Evolutionary conservation across 352 stramenopile species (phyloP).

Genomic region (Thraustochytrium sp.): DNA sequence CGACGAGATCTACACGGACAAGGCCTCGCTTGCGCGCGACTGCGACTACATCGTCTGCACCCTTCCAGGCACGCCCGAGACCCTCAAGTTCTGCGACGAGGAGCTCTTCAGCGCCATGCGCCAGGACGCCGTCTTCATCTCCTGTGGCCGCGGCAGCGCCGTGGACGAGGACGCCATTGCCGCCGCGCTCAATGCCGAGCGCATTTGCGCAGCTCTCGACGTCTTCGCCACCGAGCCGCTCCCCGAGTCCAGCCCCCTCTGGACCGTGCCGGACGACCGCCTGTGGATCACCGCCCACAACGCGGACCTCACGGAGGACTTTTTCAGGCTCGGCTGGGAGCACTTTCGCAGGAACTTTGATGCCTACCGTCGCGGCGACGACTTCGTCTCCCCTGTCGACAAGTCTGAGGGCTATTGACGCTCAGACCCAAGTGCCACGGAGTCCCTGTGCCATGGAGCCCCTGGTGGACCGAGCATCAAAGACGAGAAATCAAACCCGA

Average conservation of each 20-base stretch:
- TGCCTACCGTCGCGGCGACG: background rate
- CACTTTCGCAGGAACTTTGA: conserved; percentile 37
- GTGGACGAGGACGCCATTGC: conserved; percentile 48
- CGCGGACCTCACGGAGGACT: conserved; percentile 48
- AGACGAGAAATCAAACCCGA: too few species aligned
- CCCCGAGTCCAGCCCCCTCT: conserved; percentile 8
- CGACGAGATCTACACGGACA: background rate
- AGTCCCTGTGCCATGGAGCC: too few species aligned
- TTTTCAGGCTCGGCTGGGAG: conserved; percentile 45
- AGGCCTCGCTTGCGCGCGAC: background rate
- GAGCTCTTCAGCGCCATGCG: conserved; percentile 37
- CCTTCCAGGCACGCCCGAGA: conserved; percentile 41
- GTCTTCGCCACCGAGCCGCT: conserved; percentile 47
- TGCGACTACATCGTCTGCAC: conserved; percentile 46
- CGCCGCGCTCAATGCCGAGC: background rate
- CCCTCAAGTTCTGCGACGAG: conserved; percentile 33
- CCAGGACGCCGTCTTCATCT: conserved; percentile 40
- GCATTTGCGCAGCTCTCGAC: conserved; percentile 39
- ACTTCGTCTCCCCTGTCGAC: conserved; percentile 23
- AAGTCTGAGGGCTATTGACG: conserved; percentile 38
- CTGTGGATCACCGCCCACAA: conserved; percentile 46
- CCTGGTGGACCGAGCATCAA: too few species aligned
- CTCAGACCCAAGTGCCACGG: background rate
- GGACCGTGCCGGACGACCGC: conserved; percentile 27
- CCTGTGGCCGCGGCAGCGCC: conserved; percentile 27